Percentiles rank a stretch among this genome's conserved stretches.
These are phyloP conservation scores for Diaporthe amygdali DNA, from an alignment of 2,329 filamentous ascomycete genomes.

Conservation along the genomic window DNA sequence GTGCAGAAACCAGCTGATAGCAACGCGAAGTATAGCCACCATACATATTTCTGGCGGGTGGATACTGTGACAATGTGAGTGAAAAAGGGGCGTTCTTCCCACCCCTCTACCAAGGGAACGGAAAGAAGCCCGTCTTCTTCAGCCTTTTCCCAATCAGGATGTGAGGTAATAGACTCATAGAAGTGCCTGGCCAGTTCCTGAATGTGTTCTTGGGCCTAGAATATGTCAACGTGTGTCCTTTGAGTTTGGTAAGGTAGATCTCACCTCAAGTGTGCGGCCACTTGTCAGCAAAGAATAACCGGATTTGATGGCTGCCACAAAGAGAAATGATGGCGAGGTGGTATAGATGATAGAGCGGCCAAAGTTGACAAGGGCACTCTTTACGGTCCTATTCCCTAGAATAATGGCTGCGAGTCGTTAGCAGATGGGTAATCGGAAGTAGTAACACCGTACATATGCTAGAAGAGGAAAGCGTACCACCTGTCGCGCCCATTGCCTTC, in stretches of 20 bases:
- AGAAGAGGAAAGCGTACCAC: slow-evolving; percentile 23
- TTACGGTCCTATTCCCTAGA: slow-evolving; percentile 26
- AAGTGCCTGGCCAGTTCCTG: neutral
- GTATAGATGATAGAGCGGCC: slow-evolving; percentile 46
- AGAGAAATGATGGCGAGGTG: slow-evolving; percentile 45
- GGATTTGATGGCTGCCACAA: slow-evolving; percentile 43
- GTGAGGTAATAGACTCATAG: neutral
- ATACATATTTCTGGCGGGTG: slow-evolving; percentile 16
- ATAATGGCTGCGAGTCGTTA: slow-evolving; percentile 21
- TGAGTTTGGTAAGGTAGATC: too few species aligned
- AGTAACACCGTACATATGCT: too few species aligned
- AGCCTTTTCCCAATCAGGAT: neutral
- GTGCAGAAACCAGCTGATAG: slow-evolving; percentile 21
- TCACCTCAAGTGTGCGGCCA: too few species aligned
- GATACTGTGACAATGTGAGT: neutral
- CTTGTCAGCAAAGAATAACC: too few species aligned
- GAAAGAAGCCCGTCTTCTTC: neutral
- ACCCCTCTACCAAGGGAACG: neutral
- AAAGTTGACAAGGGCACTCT: slow-evolving; percentile 25
- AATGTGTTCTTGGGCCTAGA: neutral
- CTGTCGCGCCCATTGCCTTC: slow-evolving; percentile 52
- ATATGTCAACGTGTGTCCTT: too few species aligned
- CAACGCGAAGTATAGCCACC: slow-evolving; percentile 29
- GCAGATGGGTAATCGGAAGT: too few species aligned
- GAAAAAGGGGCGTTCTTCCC: neutral